Evolutionary conservation across 352 stramenopile species (phyloP).

Genomic region (Phytophthora europaea): DNA sequence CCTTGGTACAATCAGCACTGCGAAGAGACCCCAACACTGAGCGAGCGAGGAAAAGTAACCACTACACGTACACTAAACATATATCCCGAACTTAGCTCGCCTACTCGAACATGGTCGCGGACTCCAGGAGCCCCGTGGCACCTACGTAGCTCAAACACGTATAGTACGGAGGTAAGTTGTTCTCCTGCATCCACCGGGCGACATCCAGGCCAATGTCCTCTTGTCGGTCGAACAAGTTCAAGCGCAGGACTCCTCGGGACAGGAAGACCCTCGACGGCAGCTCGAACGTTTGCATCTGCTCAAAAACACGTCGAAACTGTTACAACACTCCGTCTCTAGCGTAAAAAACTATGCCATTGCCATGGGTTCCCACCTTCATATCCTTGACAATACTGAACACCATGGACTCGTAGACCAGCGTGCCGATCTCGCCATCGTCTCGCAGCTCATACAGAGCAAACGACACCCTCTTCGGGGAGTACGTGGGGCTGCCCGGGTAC

Average conservation of each 20-base stretch:
- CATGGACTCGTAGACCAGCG: slow-evolving; percentile 61
- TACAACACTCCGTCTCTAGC: neutral
- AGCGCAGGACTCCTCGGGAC: slow-evolving; percentile 52
- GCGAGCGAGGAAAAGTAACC: slow-evolving; percentile 19
- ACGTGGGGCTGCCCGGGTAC: slow-evolving; percentile 79
- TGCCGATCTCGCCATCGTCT: slow-evolving; percentile 25
- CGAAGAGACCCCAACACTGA: slow-evolving; percentile 10
- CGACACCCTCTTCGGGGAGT: slow-evolving; percentile 64
- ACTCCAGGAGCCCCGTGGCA: slow-evolving; percentile 44
- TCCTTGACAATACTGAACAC: slow-evolving; percentile 63
- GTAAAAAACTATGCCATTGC: neutral
- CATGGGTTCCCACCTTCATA: slow-evolving; percentile 48
- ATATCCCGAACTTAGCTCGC: slow-evolving; percentile 19
- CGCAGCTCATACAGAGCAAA: slow-evolving; percentile 69
- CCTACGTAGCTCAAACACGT: slow-evolving; percentile 84
- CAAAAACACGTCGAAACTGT: neutral
- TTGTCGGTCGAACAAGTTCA: slow-evolving; percentile 71
- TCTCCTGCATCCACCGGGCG: slow-evolving; percentile 56
- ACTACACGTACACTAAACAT: slow-evolving; percentile 26
- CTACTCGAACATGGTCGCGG: slow-evolving; percentile 8
- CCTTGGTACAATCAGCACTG: slow-evolving; percentile 13
- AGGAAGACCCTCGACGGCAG: slow-evolving; percentile 62
- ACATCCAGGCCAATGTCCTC: slow-evolving; percentile 65
- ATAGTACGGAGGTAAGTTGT: slow-evolving; percentile 72
- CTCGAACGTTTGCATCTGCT: slow-evolving; percentile 65